Evolutionary conservation across 1,284 basidiomycete genomes (phyloP).

Genomic region (Apiotrichum porosum): DNA sequence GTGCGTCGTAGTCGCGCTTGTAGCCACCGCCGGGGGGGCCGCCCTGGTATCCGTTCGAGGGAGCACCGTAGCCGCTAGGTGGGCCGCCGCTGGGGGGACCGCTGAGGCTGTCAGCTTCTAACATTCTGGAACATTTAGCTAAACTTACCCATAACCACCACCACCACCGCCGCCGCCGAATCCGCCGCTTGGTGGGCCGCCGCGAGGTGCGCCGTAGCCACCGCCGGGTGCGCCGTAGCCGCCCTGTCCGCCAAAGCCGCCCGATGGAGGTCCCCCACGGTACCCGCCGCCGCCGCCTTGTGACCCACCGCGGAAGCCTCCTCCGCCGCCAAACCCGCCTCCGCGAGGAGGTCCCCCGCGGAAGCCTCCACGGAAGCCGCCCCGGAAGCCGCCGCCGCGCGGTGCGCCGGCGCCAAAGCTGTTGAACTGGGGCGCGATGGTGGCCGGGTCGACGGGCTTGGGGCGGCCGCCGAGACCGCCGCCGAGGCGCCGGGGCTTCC

Average conservation of each 20-base stretch:
- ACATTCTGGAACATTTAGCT: neutral
- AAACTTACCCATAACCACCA: constrained; percentile 23
- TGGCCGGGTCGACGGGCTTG: constrained; percentile 59
- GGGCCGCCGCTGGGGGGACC: constrained; percentile 1
- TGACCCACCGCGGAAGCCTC: constrained; percentile 31
- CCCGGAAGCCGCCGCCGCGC: constrained; percentile 23
- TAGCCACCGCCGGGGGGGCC: constrained; percentile 26
- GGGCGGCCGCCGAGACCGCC: constrained; percentile 91
- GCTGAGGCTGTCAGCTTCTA: neutral
- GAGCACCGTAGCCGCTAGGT: constrained; percentile 5
- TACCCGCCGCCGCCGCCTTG: constrained; percentile 23
- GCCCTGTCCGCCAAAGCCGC: constrained; percentile 23
- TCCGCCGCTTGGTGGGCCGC: constrained; percentile 21
- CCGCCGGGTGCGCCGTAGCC: constrained; percentile 19
- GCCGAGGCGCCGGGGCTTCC: constrained; percentile 93
- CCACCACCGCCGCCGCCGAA: constrained; percentile 22
- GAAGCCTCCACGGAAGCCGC: constrained; percentile 45
- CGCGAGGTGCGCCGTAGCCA: constrained; percentile 1
- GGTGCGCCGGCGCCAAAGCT: constrained; percentile 13
- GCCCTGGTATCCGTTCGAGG: constrained; percentile 16
- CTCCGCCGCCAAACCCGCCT: constrained; percentile 14
- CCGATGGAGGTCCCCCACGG: constrained; percentile 22
- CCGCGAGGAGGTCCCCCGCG: constrained; percentile 41
- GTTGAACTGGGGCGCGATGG: neutral
- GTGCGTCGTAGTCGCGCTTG: constrained; percentile 39